phyloP scores from a whole-genome alignment of 2,329 filamentous ascomycete species.

The Colletotrichum sidae region DNA sequence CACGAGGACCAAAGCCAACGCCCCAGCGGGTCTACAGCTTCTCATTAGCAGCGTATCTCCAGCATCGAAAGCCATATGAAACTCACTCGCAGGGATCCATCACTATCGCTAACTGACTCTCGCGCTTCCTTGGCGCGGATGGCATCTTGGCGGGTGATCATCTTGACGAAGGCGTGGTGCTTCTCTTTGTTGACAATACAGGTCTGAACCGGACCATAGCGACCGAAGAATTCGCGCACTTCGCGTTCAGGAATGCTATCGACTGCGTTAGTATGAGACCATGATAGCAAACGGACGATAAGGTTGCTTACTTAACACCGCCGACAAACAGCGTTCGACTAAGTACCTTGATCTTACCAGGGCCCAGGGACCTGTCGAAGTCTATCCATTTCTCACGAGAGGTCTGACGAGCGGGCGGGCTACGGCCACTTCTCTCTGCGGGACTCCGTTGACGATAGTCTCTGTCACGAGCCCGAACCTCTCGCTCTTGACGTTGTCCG shows the following conservation, averaged over 20 bases:
- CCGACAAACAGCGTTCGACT: constrained; percentile 97
- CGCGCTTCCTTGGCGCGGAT: constrained; percentile 87
- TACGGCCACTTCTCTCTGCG: constrained; percentile 70
- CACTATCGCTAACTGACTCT: constrained; percentile 80
- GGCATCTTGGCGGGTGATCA: constrained; percentile 90
- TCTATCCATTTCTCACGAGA: constrained; percentile 77
- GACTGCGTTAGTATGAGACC: neutral
- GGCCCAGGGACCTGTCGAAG: constrained; percentile 79
- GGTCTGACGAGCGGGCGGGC: constrained; percentile 63
- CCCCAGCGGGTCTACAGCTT: constrained; percentile 86
- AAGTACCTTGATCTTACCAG: constrained; percentile 88
- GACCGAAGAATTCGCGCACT: constrained; percentile 81
- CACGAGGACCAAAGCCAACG: constrained; percentile 94
- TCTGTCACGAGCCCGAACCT: constrained; percentile 62
- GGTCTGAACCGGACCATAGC: constrained; percentile 90
- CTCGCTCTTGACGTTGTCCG: constrained; percentile 66
- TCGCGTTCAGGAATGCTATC: constrained; percentile 72
- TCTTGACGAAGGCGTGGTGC: constrained; percentile 98
- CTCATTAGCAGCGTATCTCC: neutral
- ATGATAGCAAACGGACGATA: neutral
- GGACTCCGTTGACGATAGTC: constrained; percentile 93
- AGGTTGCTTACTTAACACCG: constrained; percentile 81
- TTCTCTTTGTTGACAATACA: constrained; percentile 99
- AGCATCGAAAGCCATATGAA: neutral
- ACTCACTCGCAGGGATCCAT: constrained; percentile 79